Conservation (phyloP, 345 rosid genomes). For the Citrus hindsii region DNA sequence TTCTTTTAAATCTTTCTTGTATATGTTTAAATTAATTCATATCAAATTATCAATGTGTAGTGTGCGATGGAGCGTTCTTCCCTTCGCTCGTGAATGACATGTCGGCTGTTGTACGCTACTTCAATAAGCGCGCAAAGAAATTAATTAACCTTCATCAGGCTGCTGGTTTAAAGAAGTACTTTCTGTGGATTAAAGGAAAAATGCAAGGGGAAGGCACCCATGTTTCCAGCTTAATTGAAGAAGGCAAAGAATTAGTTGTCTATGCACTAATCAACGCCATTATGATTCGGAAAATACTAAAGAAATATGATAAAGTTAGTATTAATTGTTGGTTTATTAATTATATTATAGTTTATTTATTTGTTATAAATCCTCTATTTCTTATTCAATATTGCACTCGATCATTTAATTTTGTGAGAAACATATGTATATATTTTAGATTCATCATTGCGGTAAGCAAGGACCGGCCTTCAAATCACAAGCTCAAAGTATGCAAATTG, state of each 20-base stretch:
- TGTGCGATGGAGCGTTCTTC: constrained; percentile 88
- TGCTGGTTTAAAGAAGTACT: constrained; percentile 61
- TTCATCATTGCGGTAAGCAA: constrained; percentile 35
- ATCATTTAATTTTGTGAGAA: too few species aligned
- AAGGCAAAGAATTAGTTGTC: constrained; percentile 70
- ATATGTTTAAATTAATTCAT: background rate
- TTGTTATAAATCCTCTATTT: too few species aligned
- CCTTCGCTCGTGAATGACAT: constrained; percentile 75
- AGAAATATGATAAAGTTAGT: constrained; percentile 84
- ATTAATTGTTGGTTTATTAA: too few species aligned
- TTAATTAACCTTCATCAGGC: constrained; percentile 77
- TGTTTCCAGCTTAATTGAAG: constrained; percentile 48
- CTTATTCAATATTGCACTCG: too few species aligned
- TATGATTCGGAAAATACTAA: constrained; percentile 71
- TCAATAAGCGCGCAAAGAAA: constrained; percentile 71
- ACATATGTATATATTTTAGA: too few species aligned
- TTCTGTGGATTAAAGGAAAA: constrained; percentile 72
- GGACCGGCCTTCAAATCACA: constrained; percentile 90
- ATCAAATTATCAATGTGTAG: constrained; percentile 28
- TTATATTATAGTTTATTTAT: too few species aligned
- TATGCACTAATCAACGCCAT: constrained; percentile 82
- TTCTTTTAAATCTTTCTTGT: too few species aligned
- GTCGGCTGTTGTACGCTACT: constrained; percentile 72
- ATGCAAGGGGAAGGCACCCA: constrained; percentile 27
- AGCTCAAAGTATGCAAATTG: constrained; percentile 77